Evolutionary conservation across 306 rosid species (phyloP).

Genomic region (Citrullus mucosospermus): DNA sequence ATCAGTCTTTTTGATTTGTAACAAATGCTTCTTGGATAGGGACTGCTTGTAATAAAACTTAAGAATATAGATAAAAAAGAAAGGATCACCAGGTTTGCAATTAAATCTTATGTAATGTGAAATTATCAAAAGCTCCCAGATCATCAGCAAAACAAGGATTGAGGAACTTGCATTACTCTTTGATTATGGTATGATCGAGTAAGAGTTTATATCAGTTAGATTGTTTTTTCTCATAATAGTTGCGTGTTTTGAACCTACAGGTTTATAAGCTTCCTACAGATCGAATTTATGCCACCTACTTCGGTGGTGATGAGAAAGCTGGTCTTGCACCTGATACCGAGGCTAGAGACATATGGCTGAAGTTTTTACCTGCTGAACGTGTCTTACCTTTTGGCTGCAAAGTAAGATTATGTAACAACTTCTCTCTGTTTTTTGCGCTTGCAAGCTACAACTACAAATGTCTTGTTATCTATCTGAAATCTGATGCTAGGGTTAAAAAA

Average conservation of each 20-base stretch:
- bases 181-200: background rate
- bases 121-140: background rate
- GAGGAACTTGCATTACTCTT: background rate
- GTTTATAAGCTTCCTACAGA: constrained; percentile 70
- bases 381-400: constrained; percentile 94
- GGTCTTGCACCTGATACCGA: constrained; percentile 85
- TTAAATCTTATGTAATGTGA: background rate
- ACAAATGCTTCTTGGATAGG: background rate
- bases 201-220: background rate
- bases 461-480: background rate
- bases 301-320: constrained; percentile 76
- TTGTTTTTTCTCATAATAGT: background rate
- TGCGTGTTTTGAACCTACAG: constrained; percentile 22
- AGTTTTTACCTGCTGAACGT: constrained; percentile 61
- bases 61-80: background rate
- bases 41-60: background rate
- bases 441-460: background rate
- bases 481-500: background rate
- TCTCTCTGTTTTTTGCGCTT: background rate
- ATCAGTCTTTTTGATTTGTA: background rate
- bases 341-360: constrained; percentile 81
- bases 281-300: constrained; percentile 79
- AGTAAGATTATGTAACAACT: constrained; percentile 25
- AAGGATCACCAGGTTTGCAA: background rate
- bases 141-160: background rate